Evolutionary conservation across 192 early-diverging fungal genomes (phyloP).

Genomic region (Glomus cerebriforme): DNA sequence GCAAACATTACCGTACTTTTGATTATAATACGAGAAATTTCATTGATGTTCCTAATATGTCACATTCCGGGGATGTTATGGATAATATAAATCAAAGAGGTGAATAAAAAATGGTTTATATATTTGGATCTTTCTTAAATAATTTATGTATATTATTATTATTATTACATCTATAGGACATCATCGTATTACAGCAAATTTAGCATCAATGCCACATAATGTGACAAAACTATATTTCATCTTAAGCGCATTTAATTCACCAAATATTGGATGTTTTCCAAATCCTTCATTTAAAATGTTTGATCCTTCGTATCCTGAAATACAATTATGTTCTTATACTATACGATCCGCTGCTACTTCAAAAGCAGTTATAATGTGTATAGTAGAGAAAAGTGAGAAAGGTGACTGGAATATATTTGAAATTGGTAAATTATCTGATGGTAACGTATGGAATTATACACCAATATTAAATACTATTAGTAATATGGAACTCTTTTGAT

Average conservation of each 20-base stretch:
- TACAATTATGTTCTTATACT: constrained; percentile 21
- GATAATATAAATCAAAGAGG: constrained; percentile 16
- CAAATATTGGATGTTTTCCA: constrained; percentile 13
- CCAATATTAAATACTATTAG: constrained; percentile 15
- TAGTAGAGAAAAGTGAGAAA: background rate
- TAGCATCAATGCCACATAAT: background rate
- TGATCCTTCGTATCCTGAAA: constrained; percentile 16
- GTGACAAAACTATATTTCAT: constrained; percentile 33
- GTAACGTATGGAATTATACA: constrained; percentile 26
- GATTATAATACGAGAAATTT: background rate
- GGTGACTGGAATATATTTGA: constrained; percentile 22
- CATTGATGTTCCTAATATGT: background rate
- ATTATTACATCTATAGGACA: constrained; percentile 19
- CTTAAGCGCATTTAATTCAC: constrained; percentile 14
- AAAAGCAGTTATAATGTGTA: constrained; percentile 31
- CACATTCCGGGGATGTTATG: constrained; percentile 33
- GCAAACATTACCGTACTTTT: background rate
- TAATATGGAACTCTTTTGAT: background rate
- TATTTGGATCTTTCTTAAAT: background rate
- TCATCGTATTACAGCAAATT: constrained; percentile 27
- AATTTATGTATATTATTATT: background rate
- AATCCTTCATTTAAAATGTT: constrained; percentile 23
- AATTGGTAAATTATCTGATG: constrained; percentile 18
- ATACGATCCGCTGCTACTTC: constrained; percentile 11
- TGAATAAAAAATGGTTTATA: background rate